Base-by-base conservation (phyloP, 2,329 filamentous ascomycete genomes). In the Paraphoma sp. region DNA sequence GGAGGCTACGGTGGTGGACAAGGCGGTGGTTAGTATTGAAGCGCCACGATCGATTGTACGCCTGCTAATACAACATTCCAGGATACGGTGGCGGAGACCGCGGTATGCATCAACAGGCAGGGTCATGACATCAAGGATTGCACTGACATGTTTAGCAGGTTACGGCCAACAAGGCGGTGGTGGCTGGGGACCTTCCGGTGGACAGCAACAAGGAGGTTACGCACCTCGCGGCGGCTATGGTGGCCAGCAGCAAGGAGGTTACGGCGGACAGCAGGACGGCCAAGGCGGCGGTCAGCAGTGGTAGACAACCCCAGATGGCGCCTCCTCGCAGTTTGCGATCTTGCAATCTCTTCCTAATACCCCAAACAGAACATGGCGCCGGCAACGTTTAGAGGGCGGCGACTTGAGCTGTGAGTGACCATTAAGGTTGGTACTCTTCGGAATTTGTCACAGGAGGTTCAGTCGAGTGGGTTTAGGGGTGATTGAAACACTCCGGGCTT, bases 221-320 rank as follows among this genome's bases (percentile, higher is more conserved):
- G 56, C 64, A 53, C 64, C 64, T 38, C 68, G 73, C 31, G 73
- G 71, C 43, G 70, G 71, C 47, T 70, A 73, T 44, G 66, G 71
- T 42, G 68, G 68, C 45, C 64, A 69, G 49, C 64, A 69, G 49
- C 65, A 68, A 48, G 67, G 62, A 45, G 61, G 66, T 49, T 62
- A 63, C 50, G 72, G 63, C 33, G 64, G 70, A 51, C 68, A 71
- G 55, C 65, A 73, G 53, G 65, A 67, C 33, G 33, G 33, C 17
- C 65, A 71, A 44, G 70, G 69, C 47, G 64, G 71, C 45, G 69
- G 72, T 54, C 70, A 72, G 61, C 69, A 74, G 54, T 77, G 71
- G 71, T 76, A 76, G 62, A 69, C 33, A 42, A 42, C 42, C 46
- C 49, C 42, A 29, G 41, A 28, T 45, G 45, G 49, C 46, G 30